Base-by-base conservation (phyloP, 768 basidiomycete genomes). In the Guyanaporus albipodus region DNA sequence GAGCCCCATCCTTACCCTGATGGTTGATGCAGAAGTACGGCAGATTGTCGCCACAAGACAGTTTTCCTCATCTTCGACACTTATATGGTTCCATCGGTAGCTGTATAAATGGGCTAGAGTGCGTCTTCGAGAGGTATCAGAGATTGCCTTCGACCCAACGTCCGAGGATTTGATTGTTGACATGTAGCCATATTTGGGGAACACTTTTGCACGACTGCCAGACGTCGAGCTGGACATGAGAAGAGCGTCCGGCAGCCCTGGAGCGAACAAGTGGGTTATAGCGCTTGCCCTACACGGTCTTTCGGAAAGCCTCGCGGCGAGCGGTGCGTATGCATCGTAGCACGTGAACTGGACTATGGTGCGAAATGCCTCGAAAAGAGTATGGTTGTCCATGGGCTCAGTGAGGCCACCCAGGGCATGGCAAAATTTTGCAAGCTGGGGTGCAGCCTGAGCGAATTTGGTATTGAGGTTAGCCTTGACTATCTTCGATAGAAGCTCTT, bases 161-260 rank as follows among this genome's bases (percentile, higher is more conserved):
- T 18, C 22, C 6, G n/a, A 10, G 14, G 42, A 28, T 15, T 23
- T 41, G 1, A 31, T 35, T 5, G 21, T 19, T 4, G 44, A 18
- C 23, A 42, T 26, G 8, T 10, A 7, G 17, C 42, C 44, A 23
- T 60, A 57, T 24, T 39, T 23, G 2, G 43, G 45, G n/a, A 60
- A 52, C 4, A 10, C 18, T 18, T 60, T 57, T 15, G 49, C 2
- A 12, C 26, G 22, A 15, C 53, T 40, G 29, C 58, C 52, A 6
- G 55, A 60, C 17, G 55, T 60, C 11, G 52, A 47, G 6, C 49
- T 49, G 8, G 59, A 60, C 18, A 17, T 24, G 8, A 22, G 21
- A 8, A 60, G 42, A 19, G 15, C 49, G 26, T 57, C 51, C 7
- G 58, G 58, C 4, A 58, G 8, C 29, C 57, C 58, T 1, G 54